phyloP scores from a whole-genome alignment of 2,329 filamentous ascomycete genomes.

The Drechslerella stenobrocha region DNA sequence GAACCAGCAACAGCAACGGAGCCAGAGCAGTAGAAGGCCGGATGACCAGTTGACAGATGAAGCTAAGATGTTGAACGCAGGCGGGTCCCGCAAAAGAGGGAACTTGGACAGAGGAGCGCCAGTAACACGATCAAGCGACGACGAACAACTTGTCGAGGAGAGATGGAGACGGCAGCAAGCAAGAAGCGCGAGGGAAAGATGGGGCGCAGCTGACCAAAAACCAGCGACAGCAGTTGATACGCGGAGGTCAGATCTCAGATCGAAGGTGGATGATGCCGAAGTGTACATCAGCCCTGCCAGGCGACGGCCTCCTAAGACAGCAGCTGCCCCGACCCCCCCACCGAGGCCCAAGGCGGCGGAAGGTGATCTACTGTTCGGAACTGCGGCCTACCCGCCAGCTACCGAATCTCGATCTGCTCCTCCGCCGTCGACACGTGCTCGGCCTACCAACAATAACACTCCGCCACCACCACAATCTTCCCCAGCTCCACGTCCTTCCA shows the following conservation, averaged over 20 bases:
- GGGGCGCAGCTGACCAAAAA: slow-evolving; percentile 48
- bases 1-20: slow-evolving; percentile 52
- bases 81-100: slow-evolving; percentile 59
- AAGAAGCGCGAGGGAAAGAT: slow-evolving; percentile 44
- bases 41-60: slow-evolving; percentile 65
- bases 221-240: slow-evolving; percentile 25
- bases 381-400: slow-evolving; percentile 41
- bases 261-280: slow-evolving; percentile 72
- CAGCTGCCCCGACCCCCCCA: slow-evolving; percentile 54
- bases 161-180: slow-evolving; percentile 26
- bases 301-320: slow-evolving; percentile 68
- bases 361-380: slow-evolving; percentile 66
- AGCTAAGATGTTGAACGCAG: slow-evolving; percentile 76
- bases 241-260: slow-evolving; percentile 61
- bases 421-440: slow-evolving; percentile 45
- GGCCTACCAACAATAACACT: slow-evolving; percentile 51
- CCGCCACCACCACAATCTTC: slow-evolving; percentile 9
- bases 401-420: slow-evolving; percentile 17
- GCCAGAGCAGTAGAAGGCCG: slow-evolving; percentile 45
- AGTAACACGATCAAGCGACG: slow-evolving; percentile 43
- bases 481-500: background rate
- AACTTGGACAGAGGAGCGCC: slow-evolving; percentile 49
- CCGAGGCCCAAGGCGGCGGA: slow-evolving; percentile 58
- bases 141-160: slow-evolving; percentile 27
- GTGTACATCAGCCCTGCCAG: slow-evolving; percentile 84